These are phyloP conservation scores for Dysphania ambrosioides DNA, from an alignment of 148 eudicot species.

Conservation along the genomic window DNA sequence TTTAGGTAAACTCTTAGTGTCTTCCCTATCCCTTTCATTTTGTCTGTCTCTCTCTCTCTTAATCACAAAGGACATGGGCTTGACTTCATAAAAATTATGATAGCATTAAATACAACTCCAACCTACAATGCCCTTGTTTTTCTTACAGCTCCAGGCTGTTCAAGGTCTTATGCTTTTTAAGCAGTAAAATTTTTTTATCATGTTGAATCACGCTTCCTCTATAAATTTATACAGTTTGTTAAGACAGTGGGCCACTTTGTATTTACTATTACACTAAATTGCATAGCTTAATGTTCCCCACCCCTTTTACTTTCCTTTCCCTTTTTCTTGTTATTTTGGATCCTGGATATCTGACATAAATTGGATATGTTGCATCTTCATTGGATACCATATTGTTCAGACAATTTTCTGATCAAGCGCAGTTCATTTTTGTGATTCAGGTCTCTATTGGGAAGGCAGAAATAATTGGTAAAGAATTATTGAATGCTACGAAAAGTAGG, in stretches of 20 bases:
- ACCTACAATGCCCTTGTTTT: conserved; percentile 10
- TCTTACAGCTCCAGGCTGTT: conserved; percentile 28
- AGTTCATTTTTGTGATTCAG: not conserved
- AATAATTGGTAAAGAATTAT: not conserved
- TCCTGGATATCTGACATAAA: conserved; percentile 5
- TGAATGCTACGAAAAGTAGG: not conserved
- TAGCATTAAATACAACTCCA: conserved; percentile 19
- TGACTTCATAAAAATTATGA: not conserved
- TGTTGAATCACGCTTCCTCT: conserved; percentile 2
- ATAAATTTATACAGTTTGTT: not conserved
- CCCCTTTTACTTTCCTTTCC: not conserved
- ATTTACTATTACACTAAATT: conserved; percentile 6
- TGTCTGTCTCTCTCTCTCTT: conserved; percentile 11
- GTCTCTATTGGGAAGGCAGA: conserved; percentile 10
- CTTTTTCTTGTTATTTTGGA: not conserved
- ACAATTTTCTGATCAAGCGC: not conserved
- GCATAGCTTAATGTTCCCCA: not conserved
- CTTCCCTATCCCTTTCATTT: conserved; percentile 18
- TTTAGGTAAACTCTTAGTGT: not conserved
- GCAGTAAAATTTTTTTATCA: not conserved
- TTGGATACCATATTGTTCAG: conserved; percentile 6
- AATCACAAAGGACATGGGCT: conserved; percentile 18
- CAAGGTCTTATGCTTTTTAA: not conserved
- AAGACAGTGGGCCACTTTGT: conserved; percentile 20
- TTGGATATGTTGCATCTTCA: not conserved